phyloP scores from a whole-genome alignment of 2,329 filamentous ascomycete species.

The Penicillium sp. region DNA sequence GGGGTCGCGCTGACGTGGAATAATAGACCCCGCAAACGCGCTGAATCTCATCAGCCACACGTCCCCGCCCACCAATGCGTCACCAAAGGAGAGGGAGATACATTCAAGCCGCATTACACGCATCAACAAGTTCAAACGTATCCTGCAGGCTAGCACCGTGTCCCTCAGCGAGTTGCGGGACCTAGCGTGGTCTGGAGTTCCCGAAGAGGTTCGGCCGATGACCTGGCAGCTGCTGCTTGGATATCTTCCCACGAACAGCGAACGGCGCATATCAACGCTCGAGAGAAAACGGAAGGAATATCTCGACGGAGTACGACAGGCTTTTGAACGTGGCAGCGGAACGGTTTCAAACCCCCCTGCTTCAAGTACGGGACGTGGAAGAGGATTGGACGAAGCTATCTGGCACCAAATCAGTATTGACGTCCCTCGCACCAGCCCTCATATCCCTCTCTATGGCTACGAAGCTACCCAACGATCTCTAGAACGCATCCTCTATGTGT shows the following conservation, averaged over 20 bases:
- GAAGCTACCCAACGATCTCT: conserved; percentile 93
- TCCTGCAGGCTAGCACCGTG: conserved; percentile 89
- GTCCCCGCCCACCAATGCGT: conserved; percentile 69
- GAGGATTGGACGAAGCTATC: conserved; percentile 91
- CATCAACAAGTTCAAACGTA: conserved; percentile 98
- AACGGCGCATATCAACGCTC: conserved; percentile 82
- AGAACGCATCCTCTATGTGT: conserved; percentile 93
- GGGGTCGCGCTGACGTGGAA: conserved; percentile 8
- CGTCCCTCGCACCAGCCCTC: conserved; percentile 92
- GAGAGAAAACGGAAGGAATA: conserved; percentile 97
- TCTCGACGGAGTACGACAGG: conserved; percentile 78
- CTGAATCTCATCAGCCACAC: conserved; percentile 92
- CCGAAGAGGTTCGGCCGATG: conserved; percentile 94
- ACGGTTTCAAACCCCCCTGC: conserved; percentile 44
- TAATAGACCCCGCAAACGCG: conserved; percentile 77
- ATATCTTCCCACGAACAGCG: conserved; percentile 95
- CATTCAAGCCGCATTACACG: conserved; percentile 85
- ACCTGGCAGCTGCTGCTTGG: conserved; percentile 97
- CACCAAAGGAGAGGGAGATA: conserved; percentile 80
- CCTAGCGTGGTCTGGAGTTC: conserved; percentile 90
- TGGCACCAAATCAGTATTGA: conserved; percentile 99
- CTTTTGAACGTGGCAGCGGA: conserved; percentile 59
- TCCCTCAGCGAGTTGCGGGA: conserved; percentile 79
- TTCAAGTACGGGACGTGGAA: conserved; percentile 56
- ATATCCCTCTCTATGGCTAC: conserved; percentile 91